Base-by-base conservation (phyloP, 306 rosid genomes). In the Cyclanthera cordifolia region DNA sequence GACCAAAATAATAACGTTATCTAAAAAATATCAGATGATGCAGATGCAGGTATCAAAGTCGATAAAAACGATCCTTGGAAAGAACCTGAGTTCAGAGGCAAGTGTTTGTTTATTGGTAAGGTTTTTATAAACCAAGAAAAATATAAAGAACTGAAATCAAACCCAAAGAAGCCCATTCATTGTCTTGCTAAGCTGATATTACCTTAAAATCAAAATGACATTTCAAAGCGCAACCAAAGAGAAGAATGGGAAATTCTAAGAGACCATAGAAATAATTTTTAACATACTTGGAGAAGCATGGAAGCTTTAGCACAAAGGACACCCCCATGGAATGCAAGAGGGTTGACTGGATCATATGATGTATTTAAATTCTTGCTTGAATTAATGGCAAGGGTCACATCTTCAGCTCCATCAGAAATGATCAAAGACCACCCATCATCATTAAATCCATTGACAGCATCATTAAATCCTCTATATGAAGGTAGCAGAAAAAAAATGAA, bases 261-360 rank as follows among this genome's bases (percentile, higher is more conserved):
- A 11, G 32, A 24, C 70, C 70, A 43, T 2, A 21, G 52, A 64
- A 45, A 21, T n/a, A 20, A 20, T 0, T 74, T 9, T 23, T 58
- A 64, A 75, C 88, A 79, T 84, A 92, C 98, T 82, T 93, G 95
- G 77, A 93, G 91, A 67, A 93, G 80, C 98, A 93, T 93, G 61
- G 98, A 93, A 77, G 96, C 96, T 78, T 87, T 93, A 5, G 98
- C 98, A 59, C 96, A 93, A 25, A 93, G 88, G 74, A 93, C 74
- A 53, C 98, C 98, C 34, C 96, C 98, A 41, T 83, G 90, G 50
- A 85, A 86, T 25, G 90, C 57, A 25, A 86, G 83, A 67, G 95
- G 80, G 81, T 78, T 83, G 2, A 85, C 78, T 41, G 89, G 95
- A 79, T 82, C 86, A 23, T 87, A 82, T 39, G 84, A 70, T 53